Evolutionary conservation across 1,284 basidiomycete genomes (phyloP).

Genomic region (Bondarzewia mesenterica): DNA sequence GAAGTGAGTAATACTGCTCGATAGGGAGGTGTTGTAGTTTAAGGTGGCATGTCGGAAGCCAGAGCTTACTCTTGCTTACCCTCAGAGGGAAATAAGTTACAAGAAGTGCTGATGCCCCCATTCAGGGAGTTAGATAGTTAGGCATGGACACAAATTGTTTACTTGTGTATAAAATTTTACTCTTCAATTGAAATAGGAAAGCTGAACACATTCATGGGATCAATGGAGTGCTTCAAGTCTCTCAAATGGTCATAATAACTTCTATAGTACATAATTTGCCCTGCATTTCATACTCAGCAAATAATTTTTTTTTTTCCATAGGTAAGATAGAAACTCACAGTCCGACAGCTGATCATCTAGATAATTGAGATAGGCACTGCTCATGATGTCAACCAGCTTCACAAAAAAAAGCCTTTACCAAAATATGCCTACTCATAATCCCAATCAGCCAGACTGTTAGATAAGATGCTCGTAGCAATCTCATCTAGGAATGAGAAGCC

Average conservation of each 20-base stretch:
- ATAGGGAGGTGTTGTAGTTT: conserved; percentile 27
- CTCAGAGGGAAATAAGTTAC: too few relatives aligned
- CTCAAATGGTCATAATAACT: background rate
- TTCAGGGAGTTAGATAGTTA: too few relatives aligned
- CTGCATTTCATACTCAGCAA: background rate
- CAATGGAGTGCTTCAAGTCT: background rate
- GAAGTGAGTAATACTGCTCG: too few relatives aligned
- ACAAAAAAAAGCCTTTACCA: background rate
- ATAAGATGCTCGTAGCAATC: background rate
- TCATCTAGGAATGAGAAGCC: background rate
- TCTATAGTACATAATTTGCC: background rate
- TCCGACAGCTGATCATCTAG: background rate
- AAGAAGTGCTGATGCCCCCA: too few relatives aligned
- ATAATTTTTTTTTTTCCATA: too few relatives aligned
- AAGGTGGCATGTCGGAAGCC: too few relatives aligned
- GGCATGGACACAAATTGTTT: too few relatives aligned
- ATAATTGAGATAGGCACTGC: background rate
- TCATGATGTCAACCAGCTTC: background rate
- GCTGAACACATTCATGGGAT: background rate
- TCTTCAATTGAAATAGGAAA: background rate
- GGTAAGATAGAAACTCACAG: background rate
- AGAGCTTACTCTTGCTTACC: too few relatives aligned
- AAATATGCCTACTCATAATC: background rate
- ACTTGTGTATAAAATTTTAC: too few relatives aligned
- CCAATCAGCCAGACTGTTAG: background rate